phyloP scores from a whole-genome alignment of 1,139 yeast genomes.

The Debaryomyces psychrophilus region DNA sequence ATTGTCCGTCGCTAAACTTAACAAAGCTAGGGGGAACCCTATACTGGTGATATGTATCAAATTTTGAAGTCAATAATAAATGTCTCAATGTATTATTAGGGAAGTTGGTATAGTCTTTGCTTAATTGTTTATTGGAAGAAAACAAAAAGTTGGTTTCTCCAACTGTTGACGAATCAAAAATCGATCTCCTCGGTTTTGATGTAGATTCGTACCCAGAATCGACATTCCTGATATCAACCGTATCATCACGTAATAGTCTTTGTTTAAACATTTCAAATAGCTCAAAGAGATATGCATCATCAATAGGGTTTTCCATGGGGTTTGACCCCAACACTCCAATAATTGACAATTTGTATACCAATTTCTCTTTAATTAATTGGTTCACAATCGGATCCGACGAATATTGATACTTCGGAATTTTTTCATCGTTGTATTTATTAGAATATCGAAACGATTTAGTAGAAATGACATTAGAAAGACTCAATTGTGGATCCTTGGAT shows the following conservation, averaged over 20 bases:
- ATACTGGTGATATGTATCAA: slow-evolving; percentile 60
- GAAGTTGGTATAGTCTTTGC: slow-evolving; percentile 3
- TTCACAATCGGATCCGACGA: slow-evolving; percentile 37
- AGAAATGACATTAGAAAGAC: slow-evolving; percentile 31
- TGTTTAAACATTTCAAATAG: slow-evolving; percentile 38
- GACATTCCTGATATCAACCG: slow-evolving; percentile 3
- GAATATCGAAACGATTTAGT: slow-evolving; percentile 29
- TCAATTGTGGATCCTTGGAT: slow-evolving; percentile 29
- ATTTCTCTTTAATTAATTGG: slow-evolving; percentile 37
- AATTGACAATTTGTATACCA: slow-evolving; percentile 40
- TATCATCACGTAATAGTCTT: slow-evolving; percentile 22
- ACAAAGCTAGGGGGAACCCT: slow-evolving; percentile 32
- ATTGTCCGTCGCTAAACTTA: slow-evolving; percentile 25
- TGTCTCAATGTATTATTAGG: slow-evolving; percentile 7
- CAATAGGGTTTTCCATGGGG: slow-evolving; percentile 33
- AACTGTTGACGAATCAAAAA: slow-evolving; percentile 15
- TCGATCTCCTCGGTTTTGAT: slow-evolving; percentile 13
- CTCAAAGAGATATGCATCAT: slow-evolving; percentile 35
- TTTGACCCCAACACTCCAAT: slow-evolving; percentile 42
- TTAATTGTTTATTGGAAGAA: slow-evolving; percentile 6
- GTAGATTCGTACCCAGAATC: slow-evolving; percentile 9
- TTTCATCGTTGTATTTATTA: slow-evolving; percentile 17
- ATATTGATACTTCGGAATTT: slow-evolving; percentile 23
- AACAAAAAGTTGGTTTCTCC: slow-evolving; percentile 28
- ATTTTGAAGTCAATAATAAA: slow-evolving; percentile 62